A percentile compares a stretch with the other conserved stretches of the same genome.
Evolutionary conservation across 805 yeast genomes (phyloP).

Genomic region (Candida silvatica): DNA sequence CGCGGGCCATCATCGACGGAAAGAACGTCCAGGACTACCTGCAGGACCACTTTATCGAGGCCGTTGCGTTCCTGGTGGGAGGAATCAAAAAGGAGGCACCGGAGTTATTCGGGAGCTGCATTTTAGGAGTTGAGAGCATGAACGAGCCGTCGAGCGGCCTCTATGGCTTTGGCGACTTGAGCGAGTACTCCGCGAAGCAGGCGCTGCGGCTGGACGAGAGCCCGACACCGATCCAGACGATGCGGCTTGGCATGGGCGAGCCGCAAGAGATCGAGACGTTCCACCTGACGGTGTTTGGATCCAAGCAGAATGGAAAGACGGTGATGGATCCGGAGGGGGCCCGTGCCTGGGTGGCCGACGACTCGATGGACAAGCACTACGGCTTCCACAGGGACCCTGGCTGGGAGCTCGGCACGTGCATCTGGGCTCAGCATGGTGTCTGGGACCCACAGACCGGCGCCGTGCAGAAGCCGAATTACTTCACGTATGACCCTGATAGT

Average conservation of each 20-base stretch:
- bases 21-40: conserved; percentile 71
- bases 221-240: conserved; percentile 71
- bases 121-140: conserved; percentile 75
- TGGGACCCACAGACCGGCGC: conserved; percentile 47
- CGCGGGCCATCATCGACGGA: conserved; percentile 64
- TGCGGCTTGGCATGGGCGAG: conserved; percentile 74
- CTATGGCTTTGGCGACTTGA: conserved; percentile 53
- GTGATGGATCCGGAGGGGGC: conserved; percentile 58
- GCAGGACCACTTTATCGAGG: conserved; percentile 50
- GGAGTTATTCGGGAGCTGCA: conserved; percentile 33
- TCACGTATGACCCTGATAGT: conserved; percentile 29
- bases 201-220: conserved; percentile 70
- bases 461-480: conserved; percentile 43
- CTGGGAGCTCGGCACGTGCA: conserved; percentile 72
- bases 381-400: conserved; percentile 55
- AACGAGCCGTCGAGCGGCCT: conserved; percentile 83
- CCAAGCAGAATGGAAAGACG: conserved; percentile 50
- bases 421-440: conserved; percentile 74
- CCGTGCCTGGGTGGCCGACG: conserved; percentile 57
- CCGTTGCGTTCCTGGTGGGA: conserved; percentile 41
- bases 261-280: conserved; percentile 61
- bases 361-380: conserved; percentile 51
- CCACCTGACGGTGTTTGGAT: conserved; percentile 68
- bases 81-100: conserved; percentile 33
- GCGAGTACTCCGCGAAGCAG: conserved; percentile 46